Base-by-base conservation (phyloP, 768 basidiomycete genomes). In the Lactarius vividus region DNA sequence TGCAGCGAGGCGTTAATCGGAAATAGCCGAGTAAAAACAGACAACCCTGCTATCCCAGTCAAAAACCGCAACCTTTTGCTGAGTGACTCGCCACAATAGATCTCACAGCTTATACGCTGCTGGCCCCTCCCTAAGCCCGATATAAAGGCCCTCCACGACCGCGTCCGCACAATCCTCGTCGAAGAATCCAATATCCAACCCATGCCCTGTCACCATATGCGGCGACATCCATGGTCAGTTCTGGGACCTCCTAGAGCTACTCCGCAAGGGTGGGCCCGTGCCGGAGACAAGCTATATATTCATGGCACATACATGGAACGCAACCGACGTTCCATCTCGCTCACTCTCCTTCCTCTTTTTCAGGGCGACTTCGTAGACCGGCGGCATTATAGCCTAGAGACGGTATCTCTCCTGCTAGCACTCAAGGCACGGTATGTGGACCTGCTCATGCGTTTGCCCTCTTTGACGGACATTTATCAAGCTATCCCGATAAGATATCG, bases 111-210 rank as follows among this genome's bases (percentile, higher is more conserved):
- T 66, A 88, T 88, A 79, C 78, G 84, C 70, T 97, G 95, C 80
- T 85, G 88, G 69, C 88, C 93, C 71, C 89, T 99, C 59, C 85
- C 92, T 18, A 97, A 99, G 78, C 75, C 85, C 13, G 93, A 96
- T 70, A 97, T 99, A 86, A 96, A 95, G 75, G 79, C 88, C 52
- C 87, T 99, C 57, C 98, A 96, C 81, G 85, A 94, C 64, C 86
- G 88, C 66, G 95, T 98, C 26, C 87, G 93, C 59, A 84, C 88
- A 57, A 88, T 96, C 57, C 84, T 97, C 42, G 88, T 98, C 75
- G 96, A 99, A 75, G 96, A 99, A 75, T 94, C 91, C 62, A 99
- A 98, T 75, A 96, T 98, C 63, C 95, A 98, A 74, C 96, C 96
- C 37, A 93, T 99, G 86, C 69, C 96, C 96, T 1, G 96, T 98